phyloP scores from a whole-genome alignment of 192 early-diverging fungal species.

The Backusella sp. region DNA sequence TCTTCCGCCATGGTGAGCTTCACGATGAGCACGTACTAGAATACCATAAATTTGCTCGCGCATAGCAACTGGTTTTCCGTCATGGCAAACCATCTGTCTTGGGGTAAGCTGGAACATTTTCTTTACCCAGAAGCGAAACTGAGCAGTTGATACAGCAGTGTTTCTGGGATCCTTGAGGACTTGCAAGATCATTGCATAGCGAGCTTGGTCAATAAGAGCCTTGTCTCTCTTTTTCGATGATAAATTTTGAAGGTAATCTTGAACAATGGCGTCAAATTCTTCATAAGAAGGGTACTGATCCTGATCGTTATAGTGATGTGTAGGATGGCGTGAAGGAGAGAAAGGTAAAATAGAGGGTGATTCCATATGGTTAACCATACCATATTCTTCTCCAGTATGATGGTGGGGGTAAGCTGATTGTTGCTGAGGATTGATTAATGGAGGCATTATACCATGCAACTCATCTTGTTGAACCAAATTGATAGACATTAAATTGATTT shows the following conservation, averaged over 20 bases:
- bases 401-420: not conserved
- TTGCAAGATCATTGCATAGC: conserved; percentile 50
- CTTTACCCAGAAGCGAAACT: conserved; percentile 54
- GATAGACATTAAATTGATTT: conserved; percentile 8
- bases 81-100: conserved; percentile 44
- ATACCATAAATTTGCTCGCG: conserved; percentile 50
- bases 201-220: conserved; percentile 43
- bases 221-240: conserved; percentile 53
- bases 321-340: conserved; percentile 12
- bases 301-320: conserved; percentile 23
- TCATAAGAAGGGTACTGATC: conserved; percentile 45
- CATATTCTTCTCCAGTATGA: conserved; percentile 12
- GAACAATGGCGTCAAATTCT: conserved; percentile 43
- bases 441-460: conserved; percentile 13
- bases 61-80: conserved; percentile 49
- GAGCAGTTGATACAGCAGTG: conserved; percentile 49
- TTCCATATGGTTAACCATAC: conserved; percentile 1
- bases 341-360: not conserved
- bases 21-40: conserved; percentile 45
- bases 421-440: conserved; percentile 1
- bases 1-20: conserved; percentile 49
- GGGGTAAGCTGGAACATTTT: conserved; percentile 47
- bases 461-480: conserved; percentile 17
- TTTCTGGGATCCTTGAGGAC: conserved; percentile 48
- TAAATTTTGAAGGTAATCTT: conserved; percentile 49